Conservation (phyloP, 169 alveolate genomes). For the Eimeria mitis region DNA sequence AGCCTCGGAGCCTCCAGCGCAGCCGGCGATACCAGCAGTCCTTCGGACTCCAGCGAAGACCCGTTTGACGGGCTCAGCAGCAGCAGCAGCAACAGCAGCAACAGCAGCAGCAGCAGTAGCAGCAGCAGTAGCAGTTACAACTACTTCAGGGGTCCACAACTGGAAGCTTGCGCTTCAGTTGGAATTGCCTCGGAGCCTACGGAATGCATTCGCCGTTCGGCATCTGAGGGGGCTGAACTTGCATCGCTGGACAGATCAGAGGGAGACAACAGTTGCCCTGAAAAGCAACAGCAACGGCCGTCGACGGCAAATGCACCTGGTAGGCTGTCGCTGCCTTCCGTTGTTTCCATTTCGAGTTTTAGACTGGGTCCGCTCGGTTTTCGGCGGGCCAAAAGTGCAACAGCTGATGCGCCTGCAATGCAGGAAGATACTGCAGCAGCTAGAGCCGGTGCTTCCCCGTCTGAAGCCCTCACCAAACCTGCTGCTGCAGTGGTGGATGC, state of each 20-base stretch:
- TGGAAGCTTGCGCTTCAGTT: constrained; percentile 12
- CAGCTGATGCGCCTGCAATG: constrained; percentile 5
- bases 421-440: constrained; percentile 5
- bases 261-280: background rate
- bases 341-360: constrained; percentile 51
- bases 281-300: constrained; percentile 45
- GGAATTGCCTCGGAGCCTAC: constrained; percentile 19
- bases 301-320: constrained; percentile 55
- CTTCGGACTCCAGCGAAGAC: constrained; percentile 40
- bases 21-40: constrained; percentile 6
- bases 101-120: constrained; percentile 68
- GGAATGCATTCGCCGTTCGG: constrained; percentile 58
- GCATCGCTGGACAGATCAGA: constrained; percentile 23
- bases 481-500: constrained; percentile 1
- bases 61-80: constrained; percentile 18
- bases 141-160: constrained; percentile 7
- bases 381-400: constrained; percentile 1
- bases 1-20: background rate
- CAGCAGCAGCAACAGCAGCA: constrained; percentile 51
- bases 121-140: constrained; percentile 19
- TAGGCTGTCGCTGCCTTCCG: constrained; percentile 70
- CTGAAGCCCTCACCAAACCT: constrained; percentile 12
- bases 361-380: constrained; percentile 50
- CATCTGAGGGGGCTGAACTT: constrained; percentile 64
- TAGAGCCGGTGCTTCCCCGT: constrained; percentile 8